Evolutionary conservation across 1,139 yeast species (phyloP).

Genomic region (Candida sp.): DNA sequence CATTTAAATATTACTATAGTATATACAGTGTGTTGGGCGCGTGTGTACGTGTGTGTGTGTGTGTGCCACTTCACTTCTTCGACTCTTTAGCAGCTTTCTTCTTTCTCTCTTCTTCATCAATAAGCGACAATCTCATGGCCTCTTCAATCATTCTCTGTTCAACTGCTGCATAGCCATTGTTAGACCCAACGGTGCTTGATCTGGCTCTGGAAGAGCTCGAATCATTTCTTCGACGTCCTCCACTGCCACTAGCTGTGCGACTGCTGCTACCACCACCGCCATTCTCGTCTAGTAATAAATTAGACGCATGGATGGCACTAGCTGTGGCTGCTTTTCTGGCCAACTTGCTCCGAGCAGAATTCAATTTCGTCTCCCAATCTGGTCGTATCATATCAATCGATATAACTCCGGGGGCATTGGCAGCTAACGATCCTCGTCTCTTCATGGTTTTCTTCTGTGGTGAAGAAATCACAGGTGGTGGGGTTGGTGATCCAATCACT

Average conservation of each 20-base stretch:
- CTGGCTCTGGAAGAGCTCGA: conserved; percentile 10
- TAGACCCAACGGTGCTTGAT: neutral
- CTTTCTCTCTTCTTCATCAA: conserved; percentile 68
- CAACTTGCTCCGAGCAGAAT: conserved; percentile 71
- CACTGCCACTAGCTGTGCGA: conserved; percentile 1
- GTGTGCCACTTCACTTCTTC: neutral
- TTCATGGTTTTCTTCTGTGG: conserved; percentile 3
- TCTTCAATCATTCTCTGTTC: conserved; percentile 87
- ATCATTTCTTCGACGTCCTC: conserved; percentile 16
- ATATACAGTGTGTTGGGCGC: neutral
- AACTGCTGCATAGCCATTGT: conserved; percentile 30
- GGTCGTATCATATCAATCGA: conserved; percentile 87
- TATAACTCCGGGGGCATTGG: conserved; percentile 67
- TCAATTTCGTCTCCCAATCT: conserved; percentile 84
- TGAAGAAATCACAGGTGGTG: conserved; percentile 9
- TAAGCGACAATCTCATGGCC: conserved; percentile 73
- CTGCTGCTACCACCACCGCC: neutral
- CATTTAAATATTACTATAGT: neutral
- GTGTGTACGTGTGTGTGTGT: neutral
- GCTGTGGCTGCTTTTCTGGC: conserved; percentile 95
- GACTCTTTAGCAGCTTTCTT: conserved; percentile 23
- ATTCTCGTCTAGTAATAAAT: conserved; percentile 48
- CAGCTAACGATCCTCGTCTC: conserved; percentile 55
- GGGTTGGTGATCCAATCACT: conserved; percentile 9
- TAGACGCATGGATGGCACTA: conserved; percentile 88